Percentiles rank a stretch among this genome's conserved stretches.
Evolutionary conservation across 257 asterid genomes (phyloP).

Genomic region (Fraxinus pennsylvanica): DNA sequence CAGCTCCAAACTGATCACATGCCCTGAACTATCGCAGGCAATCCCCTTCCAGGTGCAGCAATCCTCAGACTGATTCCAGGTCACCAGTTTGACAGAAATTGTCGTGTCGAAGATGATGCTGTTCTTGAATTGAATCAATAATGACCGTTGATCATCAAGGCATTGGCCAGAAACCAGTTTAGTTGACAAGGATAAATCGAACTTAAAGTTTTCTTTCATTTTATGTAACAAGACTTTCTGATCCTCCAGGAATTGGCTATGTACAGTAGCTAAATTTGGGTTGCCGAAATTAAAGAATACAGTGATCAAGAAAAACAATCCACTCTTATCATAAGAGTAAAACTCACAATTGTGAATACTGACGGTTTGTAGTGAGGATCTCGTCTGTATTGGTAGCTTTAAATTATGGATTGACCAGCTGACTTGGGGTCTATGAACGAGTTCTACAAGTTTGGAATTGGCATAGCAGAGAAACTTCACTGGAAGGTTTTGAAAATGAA

Average conservation of each 20-base stretch:
- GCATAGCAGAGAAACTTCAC: too few relatives aligned
- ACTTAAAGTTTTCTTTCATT: conserved; percentile 19
- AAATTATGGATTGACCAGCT: too few relatives aligned
- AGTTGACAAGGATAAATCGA: conserved; percentile 14
- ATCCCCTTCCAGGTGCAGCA: conserved; percentile 46
- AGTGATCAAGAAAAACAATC: conserved; percentile 28
- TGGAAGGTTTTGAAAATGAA: too few relatives aligned
- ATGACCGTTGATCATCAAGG: conserved; percentile 38
- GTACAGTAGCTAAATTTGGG: not conserved
- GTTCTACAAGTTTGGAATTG: too few relatives aligned
- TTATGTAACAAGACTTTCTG: conserved; percentile 24
- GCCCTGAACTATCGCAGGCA: conserved; percentile 32
- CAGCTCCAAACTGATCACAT: conserved; percentile 29
- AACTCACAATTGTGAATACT: not conserved
- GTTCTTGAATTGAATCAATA: conserved; percentile 44
- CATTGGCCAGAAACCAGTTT: conserved; percentile 40
- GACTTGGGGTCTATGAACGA: too few relatives aligned
- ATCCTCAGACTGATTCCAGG: conserved; percentile 31
- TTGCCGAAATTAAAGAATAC: conserved; percentile 7
- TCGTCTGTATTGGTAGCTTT: too few relatives aligned
- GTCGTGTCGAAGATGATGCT: conserved; percentile 21
- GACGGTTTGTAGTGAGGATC: not conserved
- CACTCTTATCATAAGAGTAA: too few relatives aligned
- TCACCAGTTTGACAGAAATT: conserved; percentile 33
- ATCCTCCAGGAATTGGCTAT: conserved; percentile 20